phyloP scores from a whole-genome alignment of 2,329 filamentous ascomycete species.

The Neurospora sp. region DNA sequence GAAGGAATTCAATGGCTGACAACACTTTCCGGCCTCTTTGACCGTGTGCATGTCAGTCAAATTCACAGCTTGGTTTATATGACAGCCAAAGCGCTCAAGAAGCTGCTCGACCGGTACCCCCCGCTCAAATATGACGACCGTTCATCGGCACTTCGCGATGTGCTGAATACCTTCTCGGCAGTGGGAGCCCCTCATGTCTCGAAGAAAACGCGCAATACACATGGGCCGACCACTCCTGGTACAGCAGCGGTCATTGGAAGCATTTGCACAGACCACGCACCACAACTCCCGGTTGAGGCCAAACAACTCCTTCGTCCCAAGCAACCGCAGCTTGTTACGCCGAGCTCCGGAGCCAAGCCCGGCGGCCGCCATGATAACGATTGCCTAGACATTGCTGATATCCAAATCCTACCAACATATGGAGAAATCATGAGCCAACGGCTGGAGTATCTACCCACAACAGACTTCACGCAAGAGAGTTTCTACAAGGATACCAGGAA shows the following conservation, averaged over 20 bases:
- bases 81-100: neutral
- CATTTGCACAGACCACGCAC: neutral
- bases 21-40: neutral
- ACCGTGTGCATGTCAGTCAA: too few relatives aligned
- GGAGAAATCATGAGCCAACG: conserved; percentile 29
- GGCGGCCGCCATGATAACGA: conserved; percentile 35
- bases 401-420: conserved; percentile 33
- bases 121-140: too few relatives aligned
- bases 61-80: neutral
- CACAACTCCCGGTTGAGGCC: neutral
- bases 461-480: conserved; percentile 29
- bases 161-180: too few relatives aligned
- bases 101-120: neutral
- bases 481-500: conserved; percentile 18
- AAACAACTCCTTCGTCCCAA: neutral
- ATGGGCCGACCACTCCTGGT: too few relatives aligned
- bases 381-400: conserved; percentile 28
- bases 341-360: neutral
- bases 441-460: conserved; percentile 30
- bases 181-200: too few relatives aligned
- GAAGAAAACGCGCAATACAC: too few relatives aligned
- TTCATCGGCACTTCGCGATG: too few relatives aligned
- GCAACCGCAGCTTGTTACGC: neutral
- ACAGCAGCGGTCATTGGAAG: too few relatives aligned
- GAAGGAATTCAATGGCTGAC: neutral